These are phyloP conservation scores for Saccharomyces hybrid DNA, from an alignment of 1,139 yeast species.

Conservation along the genomic window DNA sequence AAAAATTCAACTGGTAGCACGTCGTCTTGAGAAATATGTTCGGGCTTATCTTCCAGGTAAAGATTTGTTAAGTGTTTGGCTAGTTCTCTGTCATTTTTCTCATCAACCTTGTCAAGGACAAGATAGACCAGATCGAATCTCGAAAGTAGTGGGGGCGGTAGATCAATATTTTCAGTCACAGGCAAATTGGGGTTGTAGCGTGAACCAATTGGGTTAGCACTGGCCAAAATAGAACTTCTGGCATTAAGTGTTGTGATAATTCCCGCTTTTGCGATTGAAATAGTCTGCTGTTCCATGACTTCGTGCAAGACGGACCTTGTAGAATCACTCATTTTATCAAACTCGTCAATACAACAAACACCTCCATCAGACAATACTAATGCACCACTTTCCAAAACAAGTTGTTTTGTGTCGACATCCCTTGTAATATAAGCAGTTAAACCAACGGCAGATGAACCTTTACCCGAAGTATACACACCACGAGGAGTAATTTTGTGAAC, in stretches of 20 bases:
- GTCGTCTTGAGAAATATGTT: conserved; percentile 54
- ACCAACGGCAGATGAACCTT: conserved; percentile 98
- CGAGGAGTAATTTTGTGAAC: conserved; percentile 97
- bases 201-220: conserved; percentile 97
- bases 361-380: conserved; percentile 96
- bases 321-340: conserved; percentile 93
- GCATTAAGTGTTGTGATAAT: conserved; percentile 95
- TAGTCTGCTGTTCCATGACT: conserved; percentile 99
- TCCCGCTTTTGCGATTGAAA: conserved; percentile 96
- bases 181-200: conserved; percentile 89
- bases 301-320: conserved; percentile 94
- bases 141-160: conserved; percentile 92
- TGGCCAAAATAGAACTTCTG: conserved; percentile 88
- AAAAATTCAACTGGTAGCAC: conserved; percentile 80
- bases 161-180: conserved; percentile 88
- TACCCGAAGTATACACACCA: conserved; percentile 96
- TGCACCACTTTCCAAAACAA: conserved; percentile 94
- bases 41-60: conserved; percentile 85
- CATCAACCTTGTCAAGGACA: conserved; percentile 88
- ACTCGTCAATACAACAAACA: conserved; percentile 97
- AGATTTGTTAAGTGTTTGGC: conserved; percentile 87
- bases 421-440: conserved; percentile 93
- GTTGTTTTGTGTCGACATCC: conserved; percentile 86
- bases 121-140: conserved; percentile 91
- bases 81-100: conserved; percentile 70